Percentiles rank a stretch among this genome's conserved stretches.
phyloP scores from a whole-genome alignment of 2,329 filamentous ascomycete species.

The Herpotrichia juniperi region DNA sequence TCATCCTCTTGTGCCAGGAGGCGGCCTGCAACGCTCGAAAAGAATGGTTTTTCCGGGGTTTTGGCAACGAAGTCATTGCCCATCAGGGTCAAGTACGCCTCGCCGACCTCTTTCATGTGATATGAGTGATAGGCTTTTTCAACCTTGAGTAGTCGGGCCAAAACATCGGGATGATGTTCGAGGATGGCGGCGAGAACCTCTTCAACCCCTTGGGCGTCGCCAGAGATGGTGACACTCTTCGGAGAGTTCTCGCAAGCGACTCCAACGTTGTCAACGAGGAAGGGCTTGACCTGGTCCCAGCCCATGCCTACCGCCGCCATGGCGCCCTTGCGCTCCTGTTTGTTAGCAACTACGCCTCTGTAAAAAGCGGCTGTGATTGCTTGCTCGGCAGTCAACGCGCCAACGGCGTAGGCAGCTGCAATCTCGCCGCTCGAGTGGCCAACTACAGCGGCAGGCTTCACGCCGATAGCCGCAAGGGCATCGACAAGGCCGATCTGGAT shows the following conservation, averaged over 20 bases:
- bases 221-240: slow-evolving; percentile 53
- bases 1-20: slow-evolving; percentile 3
- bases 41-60: slow-evolving; percentile 17
- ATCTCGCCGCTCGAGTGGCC: slow-evolving; percentile 51
- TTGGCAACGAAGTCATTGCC: not conserved
- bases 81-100: slow-evolving; percentile 31
- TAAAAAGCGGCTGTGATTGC: slow-evolving; percentile 26
- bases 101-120: slow-evolving; percentile 27
- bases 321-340: slow-evolving; percentile 6
- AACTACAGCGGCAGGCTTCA: slow-evolving; percentile 10
- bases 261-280: slow-evolving; percentile 13
- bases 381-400: slow-evolving; percentile 20
- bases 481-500: slow-evolving; percentile 18
- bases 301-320: slow-evolving; percentile 32
- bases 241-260: slow-evolving; percentile 49
- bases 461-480: slow-evolving; percentile 8
- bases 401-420: slow-evolving; percentile 46
- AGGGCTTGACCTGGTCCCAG: slow-evolving; percentile 15
- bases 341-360: slow-evolving; percentile 13
- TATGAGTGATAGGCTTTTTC: slow-evolving; percentile 53
- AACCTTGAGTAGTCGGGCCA: slow-evolving; percentile 49
- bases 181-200: slow-evolving; percentile 26
- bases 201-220: slow-evolving; percentile 48
- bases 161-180: slow-evolving; percentile 37
- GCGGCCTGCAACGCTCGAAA: slow-evolving; percentile 25